Base-by-base conservation (phyloP, 1,284 basidiomycete genomes). In the Stereum hirsutum region DNA sequence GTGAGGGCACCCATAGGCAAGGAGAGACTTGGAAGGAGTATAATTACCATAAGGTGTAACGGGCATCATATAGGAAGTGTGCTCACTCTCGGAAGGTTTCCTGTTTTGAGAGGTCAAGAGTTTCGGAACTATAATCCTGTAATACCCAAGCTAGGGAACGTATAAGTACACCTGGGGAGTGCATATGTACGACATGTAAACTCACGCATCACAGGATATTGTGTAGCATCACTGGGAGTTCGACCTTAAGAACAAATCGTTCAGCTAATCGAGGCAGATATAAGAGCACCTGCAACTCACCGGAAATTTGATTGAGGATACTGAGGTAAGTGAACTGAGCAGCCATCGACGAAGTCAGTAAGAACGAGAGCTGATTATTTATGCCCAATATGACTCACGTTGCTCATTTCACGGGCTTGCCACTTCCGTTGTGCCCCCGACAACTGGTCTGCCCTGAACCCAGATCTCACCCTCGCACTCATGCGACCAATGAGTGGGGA, bases 1-100 rank as follows among this genome's bases (percentile, higher is more conserved):
- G 87, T 90, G 33, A 96, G 71, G 1, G 91, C 92, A 1, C 94
- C 94, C 92, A 97, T 98, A 0, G 94, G 93, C 47, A 81, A 78
- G 2, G 80, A 76, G 6, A 97, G 68, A 56, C 84, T 87, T 5
- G 41, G 57, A 12, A 23, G 21, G 26, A 39, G 19, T 11, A 21
- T 24, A 19, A 33, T 31, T 27, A 43, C 25, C 17, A 42, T 27
- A 25, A 8, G 24, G 34, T 23, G 4, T 23, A 11, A 21, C 21
- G 4, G 21, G 25, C 8, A 12, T 21, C 15, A 15, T 15, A 20
- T n/a, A 12, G 34, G 14, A 34, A n/a, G 37, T n/a, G 26, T 1
- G 65, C 80, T 45, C 58, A 89, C 86, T 92, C 84, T 52, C 94
- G 75, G 61, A 81, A 97, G 0, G 78, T 77, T 3, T 72, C 66